Conservation (phyloP, 2,329 filamentous ascomycete genomes). For the Proliferodiscus dingleyae region DNA sequence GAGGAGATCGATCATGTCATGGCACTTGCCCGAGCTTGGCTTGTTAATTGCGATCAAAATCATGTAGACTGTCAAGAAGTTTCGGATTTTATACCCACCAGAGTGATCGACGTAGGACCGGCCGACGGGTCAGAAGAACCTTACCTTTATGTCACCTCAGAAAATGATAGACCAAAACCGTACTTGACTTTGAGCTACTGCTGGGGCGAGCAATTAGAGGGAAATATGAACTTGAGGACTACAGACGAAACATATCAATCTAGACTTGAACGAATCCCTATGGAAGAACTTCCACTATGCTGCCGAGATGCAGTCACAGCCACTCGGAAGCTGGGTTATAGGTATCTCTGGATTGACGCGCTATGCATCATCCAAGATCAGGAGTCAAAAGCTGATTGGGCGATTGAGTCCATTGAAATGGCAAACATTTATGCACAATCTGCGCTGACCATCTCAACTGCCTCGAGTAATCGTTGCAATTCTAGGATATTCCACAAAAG, state of each 20-base stretch:
- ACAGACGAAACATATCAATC: background rate
- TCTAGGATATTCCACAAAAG: background rate
- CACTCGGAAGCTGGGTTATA: background rate
- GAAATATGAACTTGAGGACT: background rate
- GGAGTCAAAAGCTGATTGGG: background rate
- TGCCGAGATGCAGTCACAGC: background rate
- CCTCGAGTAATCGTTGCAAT: background rate
- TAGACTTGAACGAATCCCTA: background rate
- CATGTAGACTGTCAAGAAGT: too few relatives aligned
- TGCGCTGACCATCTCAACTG: background rate
- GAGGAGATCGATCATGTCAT: too few relatives aligned
- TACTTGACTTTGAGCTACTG: background rate
- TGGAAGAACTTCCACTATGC: background rate
- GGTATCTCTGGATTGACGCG: slow-evolving; percentile 2
- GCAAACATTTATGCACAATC: background rate
- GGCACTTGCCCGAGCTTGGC: too few relatives aligned
- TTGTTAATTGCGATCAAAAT: too few relatives aligned
- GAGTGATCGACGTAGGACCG: background rate
- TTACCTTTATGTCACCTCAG: background rate
- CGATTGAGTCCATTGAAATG: background rate
- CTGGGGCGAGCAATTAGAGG: too few relatives aligned
- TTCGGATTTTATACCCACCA: too few relatives aligned
- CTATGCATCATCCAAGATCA: slow-evolving; percentile 2
- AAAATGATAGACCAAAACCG: background rate
- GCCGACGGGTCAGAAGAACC: background rate